Percentiles rank a stretch among this genome's conserved stretches.
Evolutionary conservation across 805 yeast genomes (phyloP).

Genomic region (Isabelozyma heimii): DNA sequence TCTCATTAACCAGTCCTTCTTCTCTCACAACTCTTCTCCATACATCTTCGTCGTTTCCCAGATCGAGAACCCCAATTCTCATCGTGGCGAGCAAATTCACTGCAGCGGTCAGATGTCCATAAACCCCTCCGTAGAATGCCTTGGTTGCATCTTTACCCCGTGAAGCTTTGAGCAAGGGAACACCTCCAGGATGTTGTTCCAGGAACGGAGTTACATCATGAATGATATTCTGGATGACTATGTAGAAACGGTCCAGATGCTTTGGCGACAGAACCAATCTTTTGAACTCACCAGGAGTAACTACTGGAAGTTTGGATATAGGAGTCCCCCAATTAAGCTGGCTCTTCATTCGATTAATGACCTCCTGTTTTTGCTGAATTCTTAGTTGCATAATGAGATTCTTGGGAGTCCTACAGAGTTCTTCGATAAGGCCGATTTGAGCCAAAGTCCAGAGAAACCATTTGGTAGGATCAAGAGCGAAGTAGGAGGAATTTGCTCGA

Average conservation of each 20-base stretch:
- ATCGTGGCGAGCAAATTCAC: conserved; percentile 86
- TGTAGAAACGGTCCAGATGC: conserved; percentile 55
- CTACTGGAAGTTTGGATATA: conserved; percentile 76
- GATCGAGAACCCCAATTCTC: conserved; percentile 85
- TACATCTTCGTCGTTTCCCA: conserved; percentile 76
- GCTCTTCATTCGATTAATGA: conserved; percentile 72
- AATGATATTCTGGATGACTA: conserved; percentile 85
- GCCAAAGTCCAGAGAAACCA: conserved; percentile 58
- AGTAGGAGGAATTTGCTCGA: conserved; percentile 68
- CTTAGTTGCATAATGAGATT: conserved; percentile 60
- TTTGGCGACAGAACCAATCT: conserved; percentile 32
- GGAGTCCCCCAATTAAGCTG: conserved; percentile 94
- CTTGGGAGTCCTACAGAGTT: conserved; percentile 62
- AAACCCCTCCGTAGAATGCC: conserved; percentile 94
- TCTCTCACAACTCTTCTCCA: conserved; percentile 74
- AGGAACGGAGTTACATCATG: conserved; percentile 92
- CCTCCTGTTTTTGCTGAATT: conserved; percentile 70
- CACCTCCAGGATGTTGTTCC: conserved; percentile 93
- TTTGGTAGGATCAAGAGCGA: conserved; percentile 85
- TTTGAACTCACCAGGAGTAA: conserved; percentile 46
- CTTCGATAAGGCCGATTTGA: conserved; percentile 55
- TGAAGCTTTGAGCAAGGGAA: conserved; percentile 71
- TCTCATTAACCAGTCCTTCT: conserved; percentile 48
- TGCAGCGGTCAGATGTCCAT: conserved; percentile 91
- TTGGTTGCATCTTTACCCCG: conserved; percentile 93